phyloP scores from a whole-genome alignment of 176 grass and related monocot species.

The Rhynchospora tenuis region DNA sequence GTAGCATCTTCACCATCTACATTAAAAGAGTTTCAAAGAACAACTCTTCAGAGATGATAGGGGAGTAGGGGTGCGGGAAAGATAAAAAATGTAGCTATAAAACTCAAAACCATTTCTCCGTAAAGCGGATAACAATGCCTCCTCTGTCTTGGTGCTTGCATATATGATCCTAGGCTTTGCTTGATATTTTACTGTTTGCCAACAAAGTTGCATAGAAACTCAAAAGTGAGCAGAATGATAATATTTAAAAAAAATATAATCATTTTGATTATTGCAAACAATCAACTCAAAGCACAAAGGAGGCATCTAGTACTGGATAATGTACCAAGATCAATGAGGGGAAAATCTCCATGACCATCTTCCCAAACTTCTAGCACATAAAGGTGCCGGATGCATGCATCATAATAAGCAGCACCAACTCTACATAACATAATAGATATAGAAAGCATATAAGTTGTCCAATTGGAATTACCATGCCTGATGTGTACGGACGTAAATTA shows the following conservation, averaged over 20 bases:
- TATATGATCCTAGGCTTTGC: slow-evolving; percentile 80
- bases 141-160: slow-evolving; percentile 89
- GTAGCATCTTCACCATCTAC: slow-evolving; percentile 46
- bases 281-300: not conserved
- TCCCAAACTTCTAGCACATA: slow-evolving; percentile 94
- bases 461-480: not conserved
- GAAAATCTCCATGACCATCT: slow-evolving; percentile 59
- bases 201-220: not conserved
- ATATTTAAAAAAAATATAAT: not conserved
- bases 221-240: slow-evolving; percentile 23
- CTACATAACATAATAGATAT: slow-evolving; percentile 21
- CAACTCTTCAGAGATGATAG: slow-evolving; percentile 9
- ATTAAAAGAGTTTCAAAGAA: slow-evolving; percentile 4
- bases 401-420: slow-evolving; percentile 87
- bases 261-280: not conserved
- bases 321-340: slow-evolving; percentile 92
- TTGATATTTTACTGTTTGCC: slow-evolving; percentile 80
- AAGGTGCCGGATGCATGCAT: slow-evolving; percentile 73
- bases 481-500: not conserved
- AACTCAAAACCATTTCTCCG: slow-evolving; percentile 61
- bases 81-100: slow-evolving; percentile 6
- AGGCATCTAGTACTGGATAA: not conserved
- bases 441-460: not conserved
- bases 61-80: too few species aligned
- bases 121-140: slow-evolving; percentile 71